phyloP scores from a whole-genome alignment of 495 filamentous ascomycete species.

The Talaromyces borbonicus region DNA sequence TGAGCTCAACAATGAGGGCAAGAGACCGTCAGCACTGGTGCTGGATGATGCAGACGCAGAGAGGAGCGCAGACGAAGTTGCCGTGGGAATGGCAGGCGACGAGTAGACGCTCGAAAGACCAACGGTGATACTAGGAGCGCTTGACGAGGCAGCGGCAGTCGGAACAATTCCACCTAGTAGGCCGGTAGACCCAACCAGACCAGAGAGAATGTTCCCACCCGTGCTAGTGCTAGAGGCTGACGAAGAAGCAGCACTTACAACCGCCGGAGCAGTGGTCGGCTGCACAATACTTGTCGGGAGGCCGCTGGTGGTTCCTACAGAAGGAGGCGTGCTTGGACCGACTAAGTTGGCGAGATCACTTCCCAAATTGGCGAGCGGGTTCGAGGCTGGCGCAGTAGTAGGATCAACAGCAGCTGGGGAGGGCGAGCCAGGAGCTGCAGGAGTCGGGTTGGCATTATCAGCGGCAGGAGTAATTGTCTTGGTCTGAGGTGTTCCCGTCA shows the following conservation, averaged over 20 bases:
- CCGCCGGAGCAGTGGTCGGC: constrained; percentile 7
- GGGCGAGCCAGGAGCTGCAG: constrained; percentile 3
- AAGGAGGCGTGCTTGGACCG: constrained; percentile 4
- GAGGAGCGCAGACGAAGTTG: constrained; percentile 8
- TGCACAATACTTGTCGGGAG: constrained; percentile 4
- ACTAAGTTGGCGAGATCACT: constrained; percentile 5
- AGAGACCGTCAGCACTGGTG: constrained; percentile 1
- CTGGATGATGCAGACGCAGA: constrained; percentile 3
- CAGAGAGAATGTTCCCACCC: constrained; percentile 6
- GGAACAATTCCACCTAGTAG: constrained; percentile 1
- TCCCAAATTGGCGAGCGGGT: constrained; percentile 7
- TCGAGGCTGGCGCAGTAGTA: neutral
- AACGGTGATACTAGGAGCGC: constrained; percentile 9
- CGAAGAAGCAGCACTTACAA: neutral
- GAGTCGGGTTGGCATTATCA: constrained; percentile 1
- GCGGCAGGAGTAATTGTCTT: constrained; percentile 1
- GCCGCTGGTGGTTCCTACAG: constrained; percentile 1
- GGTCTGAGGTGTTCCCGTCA: constrained; percentile 11
- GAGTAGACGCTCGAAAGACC: constrained; percentile 12
- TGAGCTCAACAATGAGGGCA: constrained; percentile 5
- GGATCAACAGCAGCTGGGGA: constrained; percentile 3
- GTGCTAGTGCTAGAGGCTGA: constrained; percentile 7
- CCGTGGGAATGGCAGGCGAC: constrained; percentile 11
- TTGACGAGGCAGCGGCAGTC: neutral
- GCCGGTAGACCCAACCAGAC: constrained; percentile 5